Base-by-base conservation (phyloP, 2,329 filamentous ascomycete genomes). In the Torrubiellomyces zombiae region DNA sequence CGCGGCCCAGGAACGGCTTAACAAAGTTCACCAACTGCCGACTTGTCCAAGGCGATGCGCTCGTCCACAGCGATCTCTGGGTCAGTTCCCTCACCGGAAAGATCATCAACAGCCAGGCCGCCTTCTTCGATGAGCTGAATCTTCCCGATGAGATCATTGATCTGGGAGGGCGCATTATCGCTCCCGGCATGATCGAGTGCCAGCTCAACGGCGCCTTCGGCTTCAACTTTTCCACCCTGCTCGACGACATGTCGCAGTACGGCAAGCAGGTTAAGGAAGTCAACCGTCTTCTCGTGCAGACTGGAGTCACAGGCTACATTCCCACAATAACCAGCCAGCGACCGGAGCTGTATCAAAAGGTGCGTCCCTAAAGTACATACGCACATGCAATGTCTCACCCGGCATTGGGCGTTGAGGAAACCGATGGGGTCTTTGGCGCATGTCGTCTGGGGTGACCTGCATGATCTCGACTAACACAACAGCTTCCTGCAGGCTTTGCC, bases 121-220 rank as follows among this genome's bases (percentile, higher is more conserved):
- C 60, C 18, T 76, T 75, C 45, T 85, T 79, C 45, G 71, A 73
- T 38, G 63, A 78, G 26, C 60, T 71, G 22, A 56, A 64, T 27
- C 57, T 74, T 3, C 80, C 85, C 2, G 79, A 86, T 44, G 54
- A 72, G 37, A 73, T 75, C 27, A 61, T 93, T 38, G 72, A 94
- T 42, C 69, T 94, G 2, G 68, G 72, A 25, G 81, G 82, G 30
- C 80, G 80, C 39, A 86, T 93, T 36, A 48, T 94, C 12, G 71
- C 78, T 1, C 82, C 85, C 0, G 85, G 85, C 14, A 64, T 94
- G 43, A 89, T 94, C 38, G 85, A 94, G 37, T 76, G 77, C 26
- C 85, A 94, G 50, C 71, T 94, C 38, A 94, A 94, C 42, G 85
- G 85, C 23, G 83, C 79, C 7, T 86, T 83, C 41, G 83, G 83